Evolutionary conservation across 2,329 filamentous ascomycete species (phyloP), one percentile per base, ranked within the genome.

Genomic region (Ascochyta rabiei): DNA sequence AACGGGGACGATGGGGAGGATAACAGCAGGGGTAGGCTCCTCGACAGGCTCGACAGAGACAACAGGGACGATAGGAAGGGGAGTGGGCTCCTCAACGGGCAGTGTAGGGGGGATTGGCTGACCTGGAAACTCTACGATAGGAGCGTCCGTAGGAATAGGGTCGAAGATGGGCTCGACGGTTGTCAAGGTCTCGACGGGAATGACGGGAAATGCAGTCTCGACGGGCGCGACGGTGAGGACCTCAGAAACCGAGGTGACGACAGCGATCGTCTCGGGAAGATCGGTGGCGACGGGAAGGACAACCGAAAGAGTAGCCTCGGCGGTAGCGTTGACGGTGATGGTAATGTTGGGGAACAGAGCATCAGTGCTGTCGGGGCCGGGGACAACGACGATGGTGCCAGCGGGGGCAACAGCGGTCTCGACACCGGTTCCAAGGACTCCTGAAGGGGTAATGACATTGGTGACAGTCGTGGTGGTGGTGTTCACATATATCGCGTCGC

Each of bases 401-500:
- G 52, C 39, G 6, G 52, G 41, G 6, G 47, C 30, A 3, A 19
- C 37, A 38, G 41, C 19, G n/a, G 41, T 41, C 18, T 30, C 34
- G 21, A 50, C 19, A 26, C 41, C 46, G 23, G 52, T 50, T 23
- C n/a, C 28, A 35, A 49, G 38, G 19, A 41, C 21, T 8, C 38
- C 13, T n/a, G 42, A 26, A 13, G 52, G 52, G n/a, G 42, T 42
- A 21, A 48, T 16, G 23, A 54, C 15, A 40, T 48, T 40, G 26
- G 40, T 48, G 33, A 48, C 28, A 6, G 50, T 48, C 6, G 38
- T 48, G 8, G 46, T 50, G n/a, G 52, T 55, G 30, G 52, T 55
- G 46, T 55, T 55, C 13, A 19, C 15, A 15, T 19, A 50, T 24
- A 30, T 13, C 8, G 21, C 15, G 13, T 41, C 41, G 23, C 37